A percentile compares a stretch with the other conserved stretches of the same genome.
phyloP scores from a whole-genome alignment of 208 protist species.

The Crithidia mellificae region DNA sequence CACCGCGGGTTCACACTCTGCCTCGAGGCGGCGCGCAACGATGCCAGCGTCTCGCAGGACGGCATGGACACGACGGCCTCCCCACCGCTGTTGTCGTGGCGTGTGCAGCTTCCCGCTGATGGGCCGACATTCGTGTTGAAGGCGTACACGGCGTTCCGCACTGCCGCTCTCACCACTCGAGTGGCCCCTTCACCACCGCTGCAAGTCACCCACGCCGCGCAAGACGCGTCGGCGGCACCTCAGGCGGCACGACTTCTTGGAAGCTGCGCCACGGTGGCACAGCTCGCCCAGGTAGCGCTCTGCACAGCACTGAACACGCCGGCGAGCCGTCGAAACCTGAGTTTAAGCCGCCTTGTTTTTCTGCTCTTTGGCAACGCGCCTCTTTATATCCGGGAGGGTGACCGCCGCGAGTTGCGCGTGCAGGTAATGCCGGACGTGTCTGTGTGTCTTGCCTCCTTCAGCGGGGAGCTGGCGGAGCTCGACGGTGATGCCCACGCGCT shows the following conservation, averaged over 20 bases:
- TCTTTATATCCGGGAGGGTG: background rate
- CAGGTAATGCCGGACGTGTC: background rate
- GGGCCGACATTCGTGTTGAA: background rate
- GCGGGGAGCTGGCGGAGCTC: background rate
- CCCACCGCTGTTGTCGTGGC: background rate
- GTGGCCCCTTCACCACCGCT: no score
- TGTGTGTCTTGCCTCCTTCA: background rate
- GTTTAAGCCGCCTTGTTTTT: background rate
- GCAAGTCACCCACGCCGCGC: no score
- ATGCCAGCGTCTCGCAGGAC: background rate
- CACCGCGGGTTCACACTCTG: no score
- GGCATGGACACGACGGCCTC: background rate
- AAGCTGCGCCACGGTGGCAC: constrained; percentile 2
- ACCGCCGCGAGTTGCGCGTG: background rate
- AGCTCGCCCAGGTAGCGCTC: constrained; percentile 10
- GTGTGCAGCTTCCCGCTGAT: background rate
- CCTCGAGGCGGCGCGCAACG: no score
- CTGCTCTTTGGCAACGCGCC: background rate
- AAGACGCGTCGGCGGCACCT: no score
- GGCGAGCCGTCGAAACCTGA: no score
- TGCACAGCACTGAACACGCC: background rate
- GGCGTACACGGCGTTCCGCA: constrained; percentile 5
- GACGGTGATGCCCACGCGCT: background rate
- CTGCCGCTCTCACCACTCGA: background rate
- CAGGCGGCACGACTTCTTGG: background rate